These are phyloP conservation scores for Xeromyces bisporus DNA, from an alignment of 495 filamentous ascomycete species.

Conservation along the genomic window DNA sequence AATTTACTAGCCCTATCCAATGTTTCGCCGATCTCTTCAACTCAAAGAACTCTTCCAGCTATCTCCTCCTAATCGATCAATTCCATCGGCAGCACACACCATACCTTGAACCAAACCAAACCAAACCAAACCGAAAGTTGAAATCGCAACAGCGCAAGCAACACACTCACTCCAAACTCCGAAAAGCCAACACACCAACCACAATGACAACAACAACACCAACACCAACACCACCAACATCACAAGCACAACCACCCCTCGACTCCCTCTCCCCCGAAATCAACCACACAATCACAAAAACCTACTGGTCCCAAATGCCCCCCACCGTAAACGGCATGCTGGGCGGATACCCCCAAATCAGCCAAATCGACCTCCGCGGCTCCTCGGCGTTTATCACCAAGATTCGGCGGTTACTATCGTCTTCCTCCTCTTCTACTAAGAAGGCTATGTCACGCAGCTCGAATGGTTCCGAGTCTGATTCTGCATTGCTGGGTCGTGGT, in stretches of 20 bases:
- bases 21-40: too few relatives aligned
- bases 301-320: slow-evolving; percentile 51
- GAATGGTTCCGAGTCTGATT: not conserved
- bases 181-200: too few relatives aligned
- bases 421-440: not conserved
- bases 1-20: too few relatives aligned
- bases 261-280: not conserved
- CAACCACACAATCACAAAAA: slow-evolving; percentile 3
- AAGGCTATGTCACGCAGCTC: not conserved
- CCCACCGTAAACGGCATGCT: slow-evolving; percentile 65
- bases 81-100: too few relatives aligned
- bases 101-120: too few relatives aligned
- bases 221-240: not conserved
- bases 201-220: not conserved
- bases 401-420: slow-evolving; percentile 33
- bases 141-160: too few relatives aligned
- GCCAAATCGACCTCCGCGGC: slow-evolving; percentile 57
- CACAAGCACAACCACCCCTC: not conserved
- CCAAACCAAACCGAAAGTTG: too few relatives aligned
- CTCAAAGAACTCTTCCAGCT: too few relatives aligned
- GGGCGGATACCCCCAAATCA: slow-evolving; percentile 60
- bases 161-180: too few relatives aligned
- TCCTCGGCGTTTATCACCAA: slow-evolving; percentile 65
- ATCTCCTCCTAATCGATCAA: too few relatives aligned
- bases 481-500: not conserved